Evolutionary conservation across 2,329 filamentous ascomycete species (phyloP).

Genomic region (Microsporum audouinii): DNA sequence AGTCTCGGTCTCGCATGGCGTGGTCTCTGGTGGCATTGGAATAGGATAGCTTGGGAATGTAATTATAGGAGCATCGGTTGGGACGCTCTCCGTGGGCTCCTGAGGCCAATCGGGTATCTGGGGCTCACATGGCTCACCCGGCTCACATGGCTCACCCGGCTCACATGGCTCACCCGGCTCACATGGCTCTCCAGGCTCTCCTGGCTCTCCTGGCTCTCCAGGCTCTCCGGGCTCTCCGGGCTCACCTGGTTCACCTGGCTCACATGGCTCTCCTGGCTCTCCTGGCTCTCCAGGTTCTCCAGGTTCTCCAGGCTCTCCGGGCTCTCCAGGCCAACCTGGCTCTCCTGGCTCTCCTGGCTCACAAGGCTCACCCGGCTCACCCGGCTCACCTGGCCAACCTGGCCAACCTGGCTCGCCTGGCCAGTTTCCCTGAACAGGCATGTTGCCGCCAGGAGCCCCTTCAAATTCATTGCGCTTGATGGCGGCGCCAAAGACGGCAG

Average conservation of each 20-base stretch:
- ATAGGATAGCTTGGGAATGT: too few relatives aligned
- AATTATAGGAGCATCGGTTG: too few relatives aligned
- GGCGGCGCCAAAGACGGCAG: constrained; percentile 16
- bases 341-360: neutral
- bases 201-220: too few relatives aligned
- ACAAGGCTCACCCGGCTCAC: neutral
- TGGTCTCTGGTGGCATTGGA: too few relatives aligned
- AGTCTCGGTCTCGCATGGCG: neutral
- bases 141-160: too few relatives aligned
- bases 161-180: too few relatives aligned
- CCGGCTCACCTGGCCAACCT: neutral
- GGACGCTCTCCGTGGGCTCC: too few relatives aligned
- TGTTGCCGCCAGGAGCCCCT: neutral
- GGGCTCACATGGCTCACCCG: too few relatives aligned
- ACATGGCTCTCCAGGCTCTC: too few relatives aligned
- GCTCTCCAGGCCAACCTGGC: neutral
- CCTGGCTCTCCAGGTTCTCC: neutral
- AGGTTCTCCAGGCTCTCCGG: neutral
- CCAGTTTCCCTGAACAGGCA: too few relatives aligned
- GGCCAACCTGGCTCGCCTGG: neutral
- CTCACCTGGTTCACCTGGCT: neutral
- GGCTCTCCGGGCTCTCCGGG: too few relatives aligned
- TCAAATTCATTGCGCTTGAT: constrained; percentile 7
- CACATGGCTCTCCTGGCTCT: neutral
- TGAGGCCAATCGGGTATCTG: too few relatives aligned